A percentile compares a stretch with the other conserved stretches of the same genome.
Evolutionary conservation across 345 rosid species (phyloP).

Genomic region (Arabidopsis thaliana): DNA sequence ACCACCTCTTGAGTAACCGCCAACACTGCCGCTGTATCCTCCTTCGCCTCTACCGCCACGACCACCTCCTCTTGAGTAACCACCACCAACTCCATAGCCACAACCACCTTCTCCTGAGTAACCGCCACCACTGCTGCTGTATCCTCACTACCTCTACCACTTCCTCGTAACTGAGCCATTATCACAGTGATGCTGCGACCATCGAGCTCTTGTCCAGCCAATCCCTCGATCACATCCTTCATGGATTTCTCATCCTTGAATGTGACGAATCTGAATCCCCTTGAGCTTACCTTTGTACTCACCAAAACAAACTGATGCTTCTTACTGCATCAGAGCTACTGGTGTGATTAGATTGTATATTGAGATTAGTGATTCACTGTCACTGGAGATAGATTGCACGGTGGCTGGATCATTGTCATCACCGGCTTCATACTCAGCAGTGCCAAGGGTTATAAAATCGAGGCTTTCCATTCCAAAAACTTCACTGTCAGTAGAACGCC

Average conservation of each 20-base stretch:
- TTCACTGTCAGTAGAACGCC: slow-evolving; percentile 33
- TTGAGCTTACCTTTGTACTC: slow-evolving; percentile 37
- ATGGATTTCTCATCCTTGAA: not conserved
- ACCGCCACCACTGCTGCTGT: not conserved
- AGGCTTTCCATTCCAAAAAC: slow-evolving; percentile 45
- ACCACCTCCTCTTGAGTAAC: too few relatives aligned
- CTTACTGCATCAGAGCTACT: slow-evolving; percentile 48
- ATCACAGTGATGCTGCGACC: not conserved
- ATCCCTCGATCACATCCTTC: not conserved
- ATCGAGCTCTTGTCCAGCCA: not conserved
- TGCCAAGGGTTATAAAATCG: slow-evolving; percentile 63
- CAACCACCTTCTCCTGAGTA: not conserved
- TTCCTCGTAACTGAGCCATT: not conserved
- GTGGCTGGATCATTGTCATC: slow-evolving; percentile 40
- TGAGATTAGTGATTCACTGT: slow-evolving; percentile 46
- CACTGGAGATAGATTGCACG: slow-evolving; percentile 40
- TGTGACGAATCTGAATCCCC: slow-evolving; percentile 3
- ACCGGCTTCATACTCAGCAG: slow-evolving; percentile 54
- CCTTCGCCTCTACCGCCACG: not conserved
- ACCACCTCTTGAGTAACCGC: too few relatives aligned
- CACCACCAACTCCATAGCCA: not conserved
- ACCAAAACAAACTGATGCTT: slow-evolving; percentile 28
- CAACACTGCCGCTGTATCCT: not conserved
- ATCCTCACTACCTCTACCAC: not conserved
- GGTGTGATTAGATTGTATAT: slow-evolving; percentile 63